These are phyloP conservation scores for Torulaspora globosa DNA, from an alignment of 1,139 yeast species.

Conservation along the genomic window DNA sequence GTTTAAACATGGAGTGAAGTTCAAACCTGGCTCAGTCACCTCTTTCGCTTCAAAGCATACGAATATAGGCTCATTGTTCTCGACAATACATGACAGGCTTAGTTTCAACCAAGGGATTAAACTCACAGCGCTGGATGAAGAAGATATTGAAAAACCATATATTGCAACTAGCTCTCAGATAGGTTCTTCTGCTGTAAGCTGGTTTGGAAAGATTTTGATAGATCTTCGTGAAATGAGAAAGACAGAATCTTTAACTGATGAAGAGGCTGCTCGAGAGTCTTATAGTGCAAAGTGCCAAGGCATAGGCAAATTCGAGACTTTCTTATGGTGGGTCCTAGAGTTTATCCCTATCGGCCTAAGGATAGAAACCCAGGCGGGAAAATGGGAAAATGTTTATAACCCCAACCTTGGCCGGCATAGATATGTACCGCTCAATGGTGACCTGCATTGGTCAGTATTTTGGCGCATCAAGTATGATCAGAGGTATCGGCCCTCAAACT, in stretches of 20 bases:
- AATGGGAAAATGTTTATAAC: slow-evolving; percentile 45
- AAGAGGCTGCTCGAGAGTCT: slow-evolving; percentile 17
- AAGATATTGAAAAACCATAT: background rate
- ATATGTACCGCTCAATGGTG: slow-evolving; percentile 45
- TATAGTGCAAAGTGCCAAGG: slow-evolving; percentile 16
- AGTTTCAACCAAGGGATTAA: slow-evolving; percentile 21
- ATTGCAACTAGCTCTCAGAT: background rate
- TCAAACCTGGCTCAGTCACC: slow-evolving; percentile 41
- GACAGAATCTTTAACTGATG: slow-evolving; percentile 11
- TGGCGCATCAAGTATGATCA: slow-evolving; percentile 48
- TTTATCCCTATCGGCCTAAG: slow-evolving; percentile 52
- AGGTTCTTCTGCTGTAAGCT: background rate
- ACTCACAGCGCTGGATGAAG: slow-evolving; percentile 4
- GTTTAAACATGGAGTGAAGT: slow-evolving; percentile 45
- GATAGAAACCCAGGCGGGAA: slow-evolving; percentile 44
- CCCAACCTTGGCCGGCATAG: slow-evolving; percentile 56
- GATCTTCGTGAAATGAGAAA: slow-evolving; percentile 1
- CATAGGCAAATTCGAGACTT: slow-evolving; percentile 14
- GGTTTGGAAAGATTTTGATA: slow-evolving; percentile 2
- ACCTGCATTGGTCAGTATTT: slow-evolving; percentile 59
- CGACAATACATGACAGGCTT: slow-evolving; percentile 49
- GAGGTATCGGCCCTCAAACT: slow-evolving; percentile 46
- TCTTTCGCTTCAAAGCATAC: slow-evolving; percentile 42
- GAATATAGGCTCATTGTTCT: slow-evolving; percentile 41
- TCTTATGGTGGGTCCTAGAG: slow-evolving; percentile 60